phyloP scores from a whole-genome alignment of 2,329 filamentous ascomycete genomes.

The Albophoma yamanashiensis region DNA sequence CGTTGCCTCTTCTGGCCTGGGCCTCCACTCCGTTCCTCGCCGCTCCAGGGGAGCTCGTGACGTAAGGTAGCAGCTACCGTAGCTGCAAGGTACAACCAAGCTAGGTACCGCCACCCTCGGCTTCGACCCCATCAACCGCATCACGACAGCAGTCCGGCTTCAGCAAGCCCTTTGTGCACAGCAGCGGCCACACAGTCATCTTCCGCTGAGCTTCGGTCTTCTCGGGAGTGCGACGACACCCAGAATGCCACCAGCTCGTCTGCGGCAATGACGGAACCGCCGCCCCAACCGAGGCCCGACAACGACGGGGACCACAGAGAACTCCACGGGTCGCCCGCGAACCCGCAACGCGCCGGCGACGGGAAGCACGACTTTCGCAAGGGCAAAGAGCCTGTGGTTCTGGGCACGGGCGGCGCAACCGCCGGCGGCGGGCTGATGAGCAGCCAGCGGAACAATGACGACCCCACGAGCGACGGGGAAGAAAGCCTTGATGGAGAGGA shows the following conservation, averaged over 20 bases:
- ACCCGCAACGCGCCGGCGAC: neutral
- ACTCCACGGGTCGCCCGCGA: neutral
- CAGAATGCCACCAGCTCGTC: conserved; percentile 18
- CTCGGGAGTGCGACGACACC: conserved; percentile 6
- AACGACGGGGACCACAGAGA: conserved; percentile 11
- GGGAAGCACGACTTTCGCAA: neutral
- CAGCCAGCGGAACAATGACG: conserved; percentile 9
- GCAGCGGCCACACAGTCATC: conserved; percentile 1
- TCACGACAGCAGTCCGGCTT: neutral
- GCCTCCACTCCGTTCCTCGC: neutral
- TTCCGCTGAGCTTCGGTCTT: conserved; percentile 2
- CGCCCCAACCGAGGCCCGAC: conserved; percentile 16
- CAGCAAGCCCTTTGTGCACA: neutral
- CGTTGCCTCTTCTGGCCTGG: neutral
- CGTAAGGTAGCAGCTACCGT: neutral
- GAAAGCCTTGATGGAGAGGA: conserved; percentile 28
- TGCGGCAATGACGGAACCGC: conserved; percentile 30
- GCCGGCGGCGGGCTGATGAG: conserved; percentile 6
- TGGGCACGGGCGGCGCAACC: neutral
- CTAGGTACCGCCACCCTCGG: neutral
- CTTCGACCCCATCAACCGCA: neutral
- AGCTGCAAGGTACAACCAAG: neutral
- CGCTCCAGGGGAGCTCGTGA: neutral
- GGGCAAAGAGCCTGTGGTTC: neutral
- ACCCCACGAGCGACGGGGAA: conserved; percentile 13